Evolutionary conservation across 83 land plant species (phyloP).

Genomic region (Picea abies): DNA sequence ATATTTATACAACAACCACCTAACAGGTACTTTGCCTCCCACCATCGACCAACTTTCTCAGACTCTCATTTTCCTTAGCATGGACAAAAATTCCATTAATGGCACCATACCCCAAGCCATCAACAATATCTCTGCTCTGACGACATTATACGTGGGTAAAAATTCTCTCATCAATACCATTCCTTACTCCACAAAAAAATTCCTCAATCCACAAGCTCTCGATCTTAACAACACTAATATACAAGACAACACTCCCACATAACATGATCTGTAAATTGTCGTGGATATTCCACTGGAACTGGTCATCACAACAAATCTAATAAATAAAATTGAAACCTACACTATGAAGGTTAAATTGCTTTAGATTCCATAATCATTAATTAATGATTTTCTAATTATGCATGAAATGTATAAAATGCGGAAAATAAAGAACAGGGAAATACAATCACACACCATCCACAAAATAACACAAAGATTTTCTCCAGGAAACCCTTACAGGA

Average conservation of each 20-base stretch:
- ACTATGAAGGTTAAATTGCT: too few relatives aligned
- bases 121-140: not conserved
- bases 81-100: constrained; percentile 8
- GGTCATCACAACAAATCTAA: too few relatives aligned
- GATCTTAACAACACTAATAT: constrained; percentile 17
- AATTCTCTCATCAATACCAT: constrained; percentile 18
- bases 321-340: too few relatives aligned
- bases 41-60: not conserved
- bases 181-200: constrained; percentile 5
- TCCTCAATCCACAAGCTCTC: not conserved
- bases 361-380: too few relatives aligned
- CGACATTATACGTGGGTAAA: constrained; percentile 1
- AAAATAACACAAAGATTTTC: too few relatives aligned
- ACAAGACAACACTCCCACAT: constrained; percentile 22
- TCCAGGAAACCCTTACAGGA: too few relatives aligned
- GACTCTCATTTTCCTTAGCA: constrained; percentile 7
- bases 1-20: not conserved
- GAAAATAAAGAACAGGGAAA: too few relatives aligned
- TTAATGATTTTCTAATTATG: too few relatives aligned
- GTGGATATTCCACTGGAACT: too few relatives aligned
- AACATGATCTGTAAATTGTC: too few relatives aligned
- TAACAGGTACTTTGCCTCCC: not conserved
- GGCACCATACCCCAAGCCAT: constrained; percentile 33
- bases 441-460: too few relatives aligned
- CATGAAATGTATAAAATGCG: too few relatives aligned